A percentile compares a stretch with the other conserved stretches of the same genome.
These are phyloP conservation scores for Neofusicoccum umdonicola DNA, from an alignment of 2,329 filamentous ascomycete genomes.

Conservation along the genomic window DNA sequence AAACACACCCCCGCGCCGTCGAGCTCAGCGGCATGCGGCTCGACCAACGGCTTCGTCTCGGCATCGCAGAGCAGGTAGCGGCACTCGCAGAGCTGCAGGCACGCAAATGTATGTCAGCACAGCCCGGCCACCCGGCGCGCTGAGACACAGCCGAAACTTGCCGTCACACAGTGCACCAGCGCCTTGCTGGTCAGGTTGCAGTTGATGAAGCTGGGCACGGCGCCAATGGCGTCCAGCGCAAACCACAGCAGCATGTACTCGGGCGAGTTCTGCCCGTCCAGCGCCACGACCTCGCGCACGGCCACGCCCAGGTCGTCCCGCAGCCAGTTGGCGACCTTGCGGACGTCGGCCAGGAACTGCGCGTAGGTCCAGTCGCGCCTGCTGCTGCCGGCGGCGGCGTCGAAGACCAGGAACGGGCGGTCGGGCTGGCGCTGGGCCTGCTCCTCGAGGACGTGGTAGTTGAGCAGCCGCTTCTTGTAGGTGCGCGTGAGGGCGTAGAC, in stretches of 20 bases:
- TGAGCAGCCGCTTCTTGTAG: background rate
- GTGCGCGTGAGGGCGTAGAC: background rate
- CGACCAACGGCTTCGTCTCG: constrained; percentile 28
- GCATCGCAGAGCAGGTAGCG: constrained; percentile 43
- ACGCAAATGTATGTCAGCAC: background rate
- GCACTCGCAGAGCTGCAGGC: constrained; percentile 41
- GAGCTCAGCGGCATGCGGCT: constrained; percentile 2
- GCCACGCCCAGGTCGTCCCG: constrained; percentile 52
- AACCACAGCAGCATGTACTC: constrained; percentile 68
- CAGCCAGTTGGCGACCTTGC: constrained; percentile 7
- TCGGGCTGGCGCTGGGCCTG: constrained; percentile 1
- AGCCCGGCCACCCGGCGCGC: background rate
- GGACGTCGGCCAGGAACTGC: constrained; percentile 29
- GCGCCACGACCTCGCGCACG: constrained; percentile 60
- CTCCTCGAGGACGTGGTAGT: constrained; percentile 27
- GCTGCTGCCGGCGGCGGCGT: constrained; percentile 35
- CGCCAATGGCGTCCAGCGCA: constrained; percentile 63
- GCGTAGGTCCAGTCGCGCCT: constrained; percentile 38
- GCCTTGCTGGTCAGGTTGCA: constrained; percentile 64
- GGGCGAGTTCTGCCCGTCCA: constrained; percentile 68
- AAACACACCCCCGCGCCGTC: constrained; percentile 51
- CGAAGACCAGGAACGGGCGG: constrained; percentile 33
- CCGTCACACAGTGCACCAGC: constrained; percentile 57
- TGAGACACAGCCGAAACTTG: constrained; percentile 29
- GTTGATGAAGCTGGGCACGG: constrained; percentile 70